These are phyloP conservation scores for Candida methanosorbosa DNA, from an alignment of 805 yeast genomes.

Conservation along the genomic window DNA sequence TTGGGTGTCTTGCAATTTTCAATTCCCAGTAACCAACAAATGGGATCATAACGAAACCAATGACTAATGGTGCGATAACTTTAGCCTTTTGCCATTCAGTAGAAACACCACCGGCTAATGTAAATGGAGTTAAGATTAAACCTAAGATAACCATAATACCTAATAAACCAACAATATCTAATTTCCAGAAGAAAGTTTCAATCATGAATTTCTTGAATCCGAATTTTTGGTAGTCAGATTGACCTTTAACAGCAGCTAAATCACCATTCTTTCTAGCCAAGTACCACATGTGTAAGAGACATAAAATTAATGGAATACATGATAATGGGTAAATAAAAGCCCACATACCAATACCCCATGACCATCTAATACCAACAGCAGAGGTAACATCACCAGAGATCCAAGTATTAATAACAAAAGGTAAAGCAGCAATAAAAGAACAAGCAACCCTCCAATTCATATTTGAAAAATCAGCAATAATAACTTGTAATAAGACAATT, in stretches of 20 bases:
- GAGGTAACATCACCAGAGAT: conserved; percentile 51
- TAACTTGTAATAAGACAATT: conserved; percentile 43
- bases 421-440: conserved; percentile 60
- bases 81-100: conserved; percentile 51
- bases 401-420: conserved; percentile 75
- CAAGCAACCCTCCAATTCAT: conserved; percentile 64
- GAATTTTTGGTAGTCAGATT: conserved; percentile 18
- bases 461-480: conserved; percentile 58
- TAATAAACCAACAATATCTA: conserved; percentile 57
- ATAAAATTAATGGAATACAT: conserved; percentile 47
- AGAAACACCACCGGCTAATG: conserved; percentile 60
- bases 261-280: conserved; percentile 46
- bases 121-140: conserved; percentile 61
- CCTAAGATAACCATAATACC: conserved; percentile 50
- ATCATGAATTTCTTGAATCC: conserved; percentile 25
- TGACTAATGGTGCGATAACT: conserved; percentile 59
- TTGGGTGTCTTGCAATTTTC: conserved; percentile 48
- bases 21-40: conserved; percentile 53
- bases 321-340: conserved; percentile 66
- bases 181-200: conserved; percentile 47
- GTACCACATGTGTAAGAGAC: conserved; percentile 48
- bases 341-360: conserved; percentile 78
- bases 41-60: conserved; percentile 57
- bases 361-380: conserved; percentile 36
- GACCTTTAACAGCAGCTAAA: conserved; percentile 30